Percentiles rank a stretch among this genome's conserved stretches.
Conservation (phyloP, 2,329 filamentous ascomycete genomes). For the Setomelanomma holmii region DNA sequence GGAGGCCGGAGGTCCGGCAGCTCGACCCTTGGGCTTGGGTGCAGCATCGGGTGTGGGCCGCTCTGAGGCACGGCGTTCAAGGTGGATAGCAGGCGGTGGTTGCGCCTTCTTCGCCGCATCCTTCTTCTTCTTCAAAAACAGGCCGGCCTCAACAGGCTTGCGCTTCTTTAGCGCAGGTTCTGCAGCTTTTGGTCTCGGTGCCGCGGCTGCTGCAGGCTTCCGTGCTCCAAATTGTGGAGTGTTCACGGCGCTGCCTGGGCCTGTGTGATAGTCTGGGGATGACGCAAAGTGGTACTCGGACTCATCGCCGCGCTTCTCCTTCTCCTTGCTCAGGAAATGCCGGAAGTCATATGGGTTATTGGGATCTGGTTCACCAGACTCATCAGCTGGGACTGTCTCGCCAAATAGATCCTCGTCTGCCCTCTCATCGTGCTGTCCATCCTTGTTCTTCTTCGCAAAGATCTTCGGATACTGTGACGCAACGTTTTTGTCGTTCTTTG, state of each 20-base stretch:
- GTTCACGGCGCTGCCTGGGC: slow-evolving; percentile 37
- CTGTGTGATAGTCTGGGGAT: slow-evolving; percentile 39
- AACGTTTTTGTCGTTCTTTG: slow-evolving; percentile 70
- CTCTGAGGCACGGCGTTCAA: slow-evolving; percentile 47
- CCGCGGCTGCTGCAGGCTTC: slow-evolving; percentile 17
- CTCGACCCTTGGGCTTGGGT: slow-evolving; percentile 25
- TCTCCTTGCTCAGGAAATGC: slow-evolving; percentile 51
- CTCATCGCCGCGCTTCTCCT: slow-evolving; percentile 43
- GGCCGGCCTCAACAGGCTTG: slow-evolving; percentile 20
- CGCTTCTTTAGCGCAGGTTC: slow-evolving; percentile 36
- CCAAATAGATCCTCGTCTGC: slow-evolving; percentile 39
- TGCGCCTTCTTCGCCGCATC: slow-evolving; percentile 28
- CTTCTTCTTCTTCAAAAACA: slow-evolving; percentile 10
- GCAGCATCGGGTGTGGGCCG: slow-evolving; percentile 11
- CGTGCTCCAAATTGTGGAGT: slow-evolving; percentile 38
- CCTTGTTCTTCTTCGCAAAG: slow-evolving; percentile 43
- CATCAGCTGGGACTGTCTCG: slow-evolving; percentile 34
- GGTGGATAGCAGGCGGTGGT: slow-evolving; percentile 38
- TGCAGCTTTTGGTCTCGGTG: slow-evolving; percentile 17
- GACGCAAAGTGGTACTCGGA: slow-evolving; percentile 35
- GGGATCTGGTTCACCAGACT: slow-evolving; percentile 49
- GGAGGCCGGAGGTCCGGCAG: slow-evolving; percentile 26
- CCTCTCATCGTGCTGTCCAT: slow-evolving; percentile 35
- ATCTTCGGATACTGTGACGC: slow-evolving; percentile 73
- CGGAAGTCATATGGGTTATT: slow-evolving; percentile 59